These are phyloP conservation scores for Fistulifera solaris DNA, from an alignment of 108 stramenopile species.

Conservation along the genomic window DNA sequence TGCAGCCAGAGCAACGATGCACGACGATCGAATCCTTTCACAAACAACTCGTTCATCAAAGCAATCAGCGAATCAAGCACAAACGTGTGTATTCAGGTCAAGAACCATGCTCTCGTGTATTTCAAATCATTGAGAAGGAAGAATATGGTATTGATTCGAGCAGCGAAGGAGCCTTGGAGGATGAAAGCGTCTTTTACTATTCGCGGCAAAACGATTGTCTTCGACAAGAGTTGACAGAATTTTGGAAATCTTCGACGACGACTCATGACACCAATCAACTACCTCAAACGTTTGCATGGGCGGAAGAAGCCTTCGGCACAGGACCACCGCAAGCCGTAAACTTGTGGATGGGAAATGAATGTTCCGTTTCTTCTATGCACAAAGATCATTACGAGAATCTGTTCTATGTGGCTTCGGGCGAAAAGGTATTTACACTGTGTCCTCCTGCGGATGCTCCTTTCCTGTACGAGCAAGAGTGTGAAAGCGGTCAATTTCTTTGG, in stretches of 20 bases:
- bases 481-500: conserved; percentile 26
- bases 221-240: conserved; percentile 41
- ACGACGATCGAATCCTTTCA: conserved; percentile 68
- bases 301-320: conserved; percentile 51
- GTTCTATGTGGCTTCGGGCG: conserved; percentile 82
- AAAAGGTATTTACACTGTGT: conserved; percentile 86
- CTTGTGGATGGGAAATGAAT: conserved; percentile 92
- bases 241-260: conserved; percentile 20
- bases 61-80: neutral
- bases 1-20: conserved; percentile 65
- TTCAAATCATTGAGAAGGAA: conserved; percentile 63
- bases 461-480: conserved; percentile 47
- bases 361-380: conserved; percentile 85
- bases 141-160: neutral
- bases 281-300: conserved; percentile 10
- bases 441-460: conserved; percentile 82
- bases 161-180: neutral
- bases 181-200: conserved; percentile 52
- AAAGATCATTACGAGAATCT: conserved; percentile 96
- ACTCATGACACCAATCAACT: neutral
- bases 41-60: conserved; percentile 19
- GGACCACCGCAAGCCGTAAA: conserved; percentile 88
- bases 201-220: conserved; percentile 87
- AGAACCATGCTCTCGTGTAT: conserved; percentile 29
- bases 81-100: conserved; percentile 5